Evolutionary conservation across 306 rosid genomes (phyloP).

Genomic region (Canavalia gladiata): DNA sequence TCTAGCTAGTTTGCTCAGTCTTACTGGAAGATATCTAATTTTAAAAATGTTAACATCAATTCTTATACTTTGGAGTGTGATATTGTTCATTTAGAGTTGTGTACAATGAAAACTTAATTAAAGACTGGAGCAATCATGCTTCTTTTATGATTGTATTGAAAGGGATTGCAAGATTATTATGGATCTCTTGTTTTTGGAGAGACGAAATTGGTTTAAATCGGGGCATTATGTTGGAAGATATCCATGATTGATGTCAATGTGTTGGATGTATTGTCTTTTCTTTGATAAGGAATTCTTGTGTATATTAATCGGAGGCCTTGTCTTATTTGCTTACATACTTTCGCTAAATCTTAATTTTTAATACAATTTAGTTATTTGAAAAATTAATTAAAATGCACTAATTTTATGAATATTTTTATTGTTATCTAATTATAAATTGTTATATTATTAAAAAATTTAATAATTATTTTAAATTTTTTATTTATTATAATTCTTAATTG

Average conservation of each 20-base stretch:
- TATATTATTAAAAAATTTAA: no score
- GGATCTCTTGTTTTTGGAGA: constrained; percentile 29
- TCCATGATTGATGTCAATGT: background rate
- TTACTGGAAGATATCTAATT: background rate
- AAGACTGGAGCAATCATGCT: constrained; percentile 20
- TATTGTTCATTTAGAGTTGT: background rate
- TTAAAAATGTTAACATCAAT: background rate
- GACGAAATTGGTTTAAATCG: background rate
- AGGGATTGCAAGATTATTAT: constrained; percentile 40
- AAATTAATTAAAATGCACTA: no score
- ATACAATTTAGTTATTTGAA: background rate
- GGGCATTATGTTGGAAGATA: background rate
- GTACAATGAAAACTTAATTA: background rate
- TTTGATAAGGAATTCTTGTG: no score
- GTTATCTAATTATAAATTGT: no score
- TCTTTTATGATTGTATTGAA: constrained; percentile 30
- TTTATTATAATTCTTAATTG: no score
- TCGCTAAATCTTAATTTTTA: background rate
- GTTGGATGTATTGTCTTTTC: no score
- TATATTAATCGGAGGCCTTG: no score
- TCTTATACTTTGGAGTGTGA: background rate
- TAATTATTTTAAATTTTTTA: no score
- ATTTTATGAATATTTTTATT: no score
- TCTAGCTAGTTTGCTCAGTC: background rate
- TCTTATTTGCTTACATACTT: background rate